A percentile compares a stretch with the other conserved stretches of the same genome.
Conservation (phyloP, 2,329 filamentous ascomycete species). For the Didymella arachidicola region DNA sequence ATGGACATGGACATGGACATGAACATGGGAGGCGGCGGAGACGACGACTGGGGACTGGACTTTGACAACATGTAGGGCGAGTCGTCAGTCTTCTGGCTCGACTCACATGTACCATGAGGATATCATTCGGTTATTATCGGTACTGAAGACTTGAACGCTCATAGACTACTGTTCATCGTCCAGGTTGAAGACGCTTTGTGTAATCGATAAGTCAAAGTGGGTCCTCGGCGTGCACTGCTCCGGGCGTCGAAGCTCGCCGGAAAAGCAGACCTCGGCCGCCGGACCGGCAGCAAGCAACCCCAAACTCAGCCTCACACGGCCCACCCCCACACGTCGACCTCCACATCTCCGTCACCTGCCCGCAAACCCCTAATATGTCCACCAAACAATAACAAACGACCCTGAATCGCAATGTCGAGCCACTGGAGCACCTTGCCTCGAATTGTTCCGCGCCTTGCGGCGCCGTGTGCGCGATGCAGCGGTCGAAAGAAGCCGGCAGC, state of each 20-base stretch:
- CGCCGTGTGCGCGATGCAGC: conserved; percentile 2
- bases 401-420: conserved; percentile 12
- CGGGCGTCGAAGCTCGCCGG: neutral
- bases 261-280: conserved; percentile 18
- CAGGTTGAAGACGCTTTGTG: neutral
- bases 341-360: conserved; percentile 9
- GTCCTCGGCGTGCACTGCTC: conserved; percentile 16
- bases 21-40: conserved; percentile 39
- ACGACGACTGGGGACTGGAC: conserved; percentile 53
- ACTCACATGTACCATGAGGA: neutral
- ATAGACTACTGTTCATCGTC: no score
- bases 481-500: conserved; percentile 1
- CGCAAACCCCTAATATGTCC: conserved; percentile 13
- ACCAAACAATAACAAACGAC: conserved; percentile 9
- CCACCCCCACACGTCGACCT: conserved; percentile 19
- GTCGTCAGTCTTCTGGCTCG: neutral
- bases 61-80: conserved; percentile 49
- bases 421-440: conserved; percentile 6
- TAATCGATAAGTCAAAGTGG: conserved; percentile 5
- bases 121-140: no score
- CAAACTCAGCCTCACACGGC: conserved; percentile 13
- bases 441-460: conserved; percentile 11
- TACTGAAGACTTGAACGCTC: neutral
- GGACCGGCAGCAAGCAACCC: conserved; percentile 13
- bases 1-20: conserved; percentile 40